Evolutionary conservation across 495 filamentous ascomycete species (phyloP), one percentile per base, ranked within the genome.

Genomic region (Beverwykella pulmonaria): DNA sequence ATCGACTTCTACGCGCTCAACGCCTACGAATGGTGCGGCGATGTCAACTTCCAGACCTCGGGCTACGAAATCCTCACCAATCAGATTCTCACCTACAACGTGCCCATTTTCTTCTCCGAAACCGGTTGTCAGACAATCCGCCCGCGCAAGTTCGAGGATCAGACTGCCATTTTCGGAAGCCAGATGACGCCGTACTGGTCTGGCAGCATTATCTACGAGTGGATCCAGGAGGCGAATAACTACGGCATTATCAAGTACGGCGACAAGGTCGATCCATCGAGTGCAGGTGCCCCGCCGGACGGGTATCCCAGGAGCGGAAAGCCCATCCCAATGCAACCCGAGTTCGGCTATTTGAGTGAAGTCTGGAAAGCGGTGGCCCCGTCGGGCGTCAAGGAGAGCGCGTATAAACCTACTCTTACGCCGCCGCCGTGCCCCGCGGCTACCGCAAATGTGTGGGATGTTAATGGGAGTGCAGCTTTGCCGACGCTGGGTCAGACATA

Each of bases 211-310:
- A 80, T 93, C 67, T 96, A 96, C 76, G 91, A 96, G 75, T 96
- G 92, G 92, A 90, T 96, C 60, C 77, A 92, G 73, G 92, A 95
- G 75, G 79, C 83, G 49, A 96, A 95, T 75, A 77, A 91, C 71
- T 96, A 95, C 74, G 92, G 92, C 57, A 79, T 96, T 36, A 86
- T 96, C 74, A 88, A 82, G 46, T 96, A 96, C 74, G 92, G 89
- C 10, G 80, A 81, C 3, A 74, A 72, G 48, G 79, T 82, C 46
- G 79, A 79, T 50, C 71, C 79, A 8, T 80, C 82, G 0, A 81
- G 80, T 8, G 74, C 78, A 29, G 81, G 83, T 23, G 71, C 73
- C 53, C 77, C 88, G 39, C 79, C 82, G 23, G 89, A 85, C 63
- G 91, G 91, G 12, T 92, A 81, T 77, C 80, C 83, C 0, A 83